Evolutionary conservation across 495 filamentous ascomycete species (phyloP).

Genomic region (Sordaria brevicollis): DNA sequence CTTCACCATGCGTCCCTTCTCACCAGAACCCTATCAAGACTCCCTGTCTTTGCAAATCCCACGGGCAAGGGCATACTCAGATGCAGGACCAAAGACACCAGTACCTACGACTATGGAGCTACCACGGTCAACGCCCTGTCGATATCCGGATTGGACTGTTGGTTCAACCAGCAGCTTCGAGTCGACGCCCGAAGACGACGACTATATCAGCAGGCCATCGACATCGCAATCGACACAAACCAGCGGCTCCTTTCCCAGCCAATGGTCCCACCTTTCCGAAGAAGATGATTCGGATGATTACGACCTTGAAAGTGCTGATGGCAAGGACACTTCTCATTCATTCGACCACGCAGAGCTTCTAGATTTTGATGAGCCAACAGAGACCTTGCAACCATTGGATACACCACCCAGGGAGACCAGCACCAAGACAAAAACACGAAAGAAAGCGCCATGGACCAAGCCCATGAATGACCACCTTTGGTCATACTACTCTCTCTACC

Average conservation of each 20-base stretch:
- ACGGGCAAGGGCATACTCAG: not conserved
- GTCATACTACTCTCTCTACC: constrained; percentile 78
- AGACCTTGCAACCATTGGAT: not conserved
- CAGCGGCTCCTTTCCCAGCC: constrained; percentile 37
- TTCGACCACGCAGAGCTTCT: constrained; percentile 4
- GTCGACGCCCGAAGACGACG: constrained; percentile 35
- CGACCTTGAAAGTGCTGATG: constrained; percentile 30
- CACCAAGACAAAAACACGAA: constrained; percentile 14
- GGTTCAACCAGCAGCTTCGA: constrained; percentile 37
- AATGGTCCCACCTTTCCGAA: constrained; percentile 36
- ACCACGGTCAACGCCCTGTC: constrained; percentile 19
- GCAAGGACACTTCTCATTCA: constrained; percentile 13
- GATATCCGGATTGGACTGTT: constrained; percentile 39
- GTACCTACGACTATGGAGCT: constrained; percentile 21
- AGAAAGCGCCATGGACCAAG: constrained; percentile 60
- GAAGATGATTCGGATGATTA: constrained; percentile 26
- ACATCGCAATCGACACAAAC: constrained; percentile 40
- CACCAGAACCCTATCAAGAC: not conserved
- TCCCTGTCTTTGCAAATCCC: not conserved
- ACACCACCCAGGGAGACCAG: not conserved
- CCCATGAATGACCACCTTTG: constrained; percentile 91
- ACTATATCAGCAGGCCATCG: constrained; percentile 40
- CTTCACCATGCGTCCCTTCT: constrained; percentile 20
- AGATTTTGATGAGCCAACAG: constrained; percentile 3
- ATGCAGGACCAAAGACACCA: constrained; percentile 31